Base-by-base conservation (phyloP, 2,329 filamentous ascomycete species). In the Nigrospora oryzae region DNA sequence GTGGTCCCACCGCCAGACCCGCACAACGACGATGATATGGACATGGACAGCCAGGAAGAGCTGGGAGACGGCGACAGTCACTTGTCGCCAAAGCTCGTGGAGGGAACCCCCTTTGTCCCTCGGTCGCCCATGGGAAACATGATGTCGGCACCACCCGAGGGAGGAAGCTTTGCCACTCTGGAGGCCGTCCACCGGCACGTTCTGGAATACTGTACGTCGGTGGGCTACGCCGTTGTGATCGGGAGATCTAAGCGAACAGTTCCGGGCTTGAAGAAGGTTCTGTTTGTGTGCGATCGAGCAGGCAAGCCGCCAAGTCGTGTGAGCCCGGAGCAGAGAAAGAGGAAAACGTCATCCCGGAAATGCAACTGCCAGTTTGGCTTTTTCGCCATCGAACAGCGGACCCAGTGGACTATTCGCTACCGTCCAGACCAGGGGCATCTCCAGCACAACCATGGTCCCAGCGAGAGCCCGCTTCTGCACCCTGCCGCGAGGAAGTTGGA, bases 341-440 rank as follows among this genome's bases (percentile, higher is more conserved):
- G 78, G 17, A 81, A 80, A 56, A 84, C 80, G 1, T 82, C 80
- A 10, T 83, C 79, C n/a, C 71, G 80, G 38, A 84, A 84, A 55
- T 83, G 80, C 54, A 79, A 83, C 53, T 84, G 80, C 50, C 77
- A 78, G 30, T 84, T 84, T 58, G 80, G 80, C n/a, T 83, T 84
- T 59, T 84, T 83, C 51, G 80, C 80, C 45, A 79, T 84, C 35
- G 80, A 84, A 59, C 78, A 83, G 55, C 70, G 80, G 47, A 82
- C 78, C 0, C 78, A 83, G 52, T 84, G 80, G 80, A 79, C 78
- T 0, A 75, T 84, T 46, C 71, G 80, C 43, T 83, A 83, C 55
- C 74, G 80, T 5, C 80, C 80, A 2, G 75, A 83, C 49, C 61
- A 68, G 6, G 56, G 68, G 42, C 79, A 83, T 55, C 63, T 83